Conservation (phyloP, 495 filamentous ascomycete genomes). For the Schizothecium vesticola region DNA sequence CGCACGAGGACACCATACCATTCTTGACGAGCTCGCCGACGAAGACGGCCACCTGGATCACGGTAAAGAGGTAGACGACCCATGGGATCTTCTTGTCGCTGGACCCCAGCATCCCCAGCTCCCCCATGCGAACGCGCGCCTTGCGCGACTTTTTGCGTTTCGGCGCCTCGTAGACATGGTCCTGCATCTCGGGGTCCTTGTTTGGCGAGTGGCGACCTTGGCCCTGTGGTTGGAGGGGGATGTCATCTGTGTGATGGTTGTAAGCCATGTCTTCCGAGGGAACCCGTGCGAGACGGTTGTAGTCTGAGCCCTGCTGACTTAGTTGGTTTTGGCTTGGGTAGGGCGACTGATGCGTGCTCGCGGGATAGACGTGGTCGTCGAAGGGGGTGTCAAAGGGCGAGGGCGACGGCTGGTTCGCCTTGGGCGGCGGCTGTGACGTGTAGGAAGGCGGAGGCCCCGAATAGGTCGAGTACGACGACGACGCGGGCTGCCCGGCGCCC, state of each 20-base stretch:
- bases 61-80: constrained; percentile 74
- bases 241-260: constrained; percentile 52
- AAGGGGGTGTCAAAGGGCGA: constrained; percentile 55
- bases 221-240: constrained; percentile 55
- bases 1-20: constrained; percentile 44
- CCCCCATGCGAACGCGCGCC: constrained; percentile 36
- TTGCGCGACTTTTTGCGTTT: constrained; percentile 25
- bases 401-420: constrained; percentile 23
- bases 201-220: constrained; percentile 20
- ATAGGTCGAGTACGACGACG: constrained; percentile 29
- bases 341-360: constrained; percentile 34
- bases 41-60: constrained; percentile 79
- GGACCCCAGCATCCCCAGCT: constrained; percentile 46
- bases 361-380: constrained; percentile 58
- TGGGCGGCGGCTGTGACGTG: constrained; percentile 22
- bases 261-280: constrained; percentile 36
- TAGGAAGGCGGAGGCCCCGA: constrained; percentile 27
- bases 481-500: constrained; percentile 32
- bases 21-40: constrained; percentile 82
- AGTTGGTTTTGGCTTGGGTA: constrained; percentile 40
- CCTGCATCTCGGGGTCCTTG: constrained; percentile 40
- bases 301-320: constrained; percentile 48
- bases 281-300: constrained; percentile 46
- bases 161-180: constrained; percentile 47
- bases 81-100: constrained; percentile 61